Base-by-base conservation (phyloP, 345 rosid species). In the Syzygium grande region DNA sequence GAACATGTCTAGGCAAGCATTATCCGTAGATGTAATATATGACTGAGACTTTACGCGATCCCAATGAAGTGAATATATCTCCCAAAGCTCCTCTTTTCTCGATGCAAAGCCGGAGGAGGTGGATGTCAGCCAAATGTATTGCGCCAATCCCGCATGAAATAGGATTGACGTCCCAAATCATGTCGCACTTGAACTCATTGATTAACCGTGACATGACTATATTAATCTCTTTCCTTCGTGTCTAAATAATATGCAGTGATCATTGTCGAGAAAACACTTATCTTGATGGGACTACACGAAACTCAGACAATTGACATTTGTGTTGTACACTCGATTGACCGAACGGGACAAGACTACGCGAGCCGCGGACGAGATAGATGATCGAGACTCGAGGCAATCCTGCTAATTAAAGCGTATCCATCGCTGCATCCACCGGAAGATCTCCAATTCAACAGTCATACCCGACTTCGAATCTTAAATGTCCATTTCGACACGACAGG, bases 1-100 rank as follows among this genome's bases (percentile, higher is more conserved):
- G 11, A 25, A 11, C 0, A 0, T 2, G 11, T 58, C 11, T 11
- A 58, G 0, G 3, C 0, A n/a, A 61, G 0, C 6, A 61, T 61
- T 61, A 61, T n/a, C 73, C 4, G 9, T 3, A 34, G 4, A 61
- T n/a, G 34, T 9, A 61, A 61, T n/a, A n/a, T 34, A 1, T n/a
- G 23, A 68, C 3, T 4, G 12, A 30, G 17, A 16, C 23, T 68
- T 16, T 30, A 68, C 23, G 13, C 0, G 3, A 34, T 68, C 23
- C 23, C 16, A 30, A 38, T 30, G 79, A 34, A 68, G 46, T 68
- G 23, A 7, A 65, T 16, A 3, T 5, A 0, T 68, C 23, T 17
- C 46, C 13, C 79, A 17, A 34, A 68, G 25, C 23, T 68, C 79
- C 34, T 17, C 41, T 21, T 9, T 34, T 68, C 12, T 34, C 4